These are phyloP conservation scores for Lachancea kluyveri DNA, from an alignment of 805 yeast species.

Conservation along the genomic window DNA sequence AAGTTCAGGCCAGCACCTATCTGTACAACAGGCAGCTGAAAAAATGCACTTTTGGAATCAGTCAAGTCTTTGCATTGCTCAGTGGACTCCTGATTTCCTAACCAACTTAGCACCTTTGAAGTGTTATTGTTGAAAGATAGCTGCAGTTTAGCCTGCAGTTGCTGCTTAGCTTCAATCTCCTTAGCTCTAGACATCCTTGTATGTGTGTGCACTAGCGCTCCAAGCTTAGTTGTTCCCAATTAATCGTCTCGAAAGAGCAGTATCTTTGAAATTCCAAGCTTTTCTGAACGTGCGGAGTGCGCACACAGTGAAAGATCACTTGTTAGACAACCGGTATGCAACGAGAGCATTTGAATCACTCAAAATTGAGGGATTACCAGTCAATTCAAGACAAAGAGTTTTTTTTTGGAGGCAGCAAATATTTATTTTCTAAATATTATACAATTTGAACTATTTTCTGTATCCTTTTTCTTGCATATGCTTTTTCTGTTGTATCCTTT, in stretches of 20 bases:
- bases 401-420: no score
- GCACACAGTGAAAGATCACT: no score
- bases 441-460: slow-evolving; percentile 9
- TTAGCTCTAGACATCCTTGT: slow-evolving; percentile 27
- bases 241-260: no score
- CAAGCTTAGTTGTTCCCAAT: no score
- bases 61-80: slow-evolving; percentile 2
- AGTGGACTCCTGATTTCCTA: slow-evolving; percentile 8
- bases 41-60: slow-evolving; percentile 20
- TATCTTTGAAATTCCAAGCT: no score
- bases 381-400: no score
- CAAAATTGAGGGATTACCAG: no score
- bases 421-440: no score
- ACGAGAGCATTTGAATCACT: no score
- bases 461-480: slow-evolving; percentile 23
- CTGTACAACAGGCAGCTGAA: slow-evolving; percentile 29
- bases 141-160: slow-evolving; percentile 29
- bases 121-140: slow-evolving; percentile 18
- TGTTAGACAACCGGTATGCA: no score
- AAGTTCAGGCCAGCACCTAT: slow-evolving; percentile 28
- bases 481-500: slow-evolving; percentile 41
- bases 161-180: slow-evolving; percentile 30
- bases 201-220: no score
- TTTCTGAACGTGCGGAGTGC: no score
- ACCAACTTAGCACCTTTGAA: slow-evolving; percentile 26